Conservation (phyloP, 2,329 filamentous ascomycete genomes). For the Thermothelomyces thermophilus region DNA sequence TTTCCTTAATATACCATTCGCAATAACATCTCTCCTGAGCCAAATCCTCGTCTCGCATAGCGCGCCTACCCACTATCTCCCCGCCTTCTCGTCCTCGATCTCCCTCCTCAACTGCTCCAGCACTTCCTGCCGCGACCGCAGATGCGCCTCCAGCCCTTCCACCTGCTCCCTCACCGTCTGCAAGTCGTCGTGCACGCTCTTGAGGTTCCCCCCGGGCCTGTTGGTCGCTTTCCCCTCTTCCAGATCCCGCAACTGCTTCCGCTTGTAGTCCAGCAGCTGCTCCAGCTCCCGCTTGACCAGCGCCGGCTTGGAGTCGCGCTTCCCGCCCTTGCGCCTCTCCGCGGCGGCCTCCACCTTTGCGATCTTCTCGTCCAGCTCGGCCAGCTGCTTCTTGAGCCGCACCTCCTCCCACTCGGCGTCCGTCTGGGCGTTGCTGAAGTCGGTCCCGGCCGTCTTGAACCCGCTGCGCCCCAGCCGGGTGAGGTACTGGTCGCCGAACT, state of each 20-base stretch:
- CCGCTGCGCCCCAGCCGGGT: constrained; percentile 79
- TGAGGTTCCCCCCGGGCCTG: constrained; percentile 66
- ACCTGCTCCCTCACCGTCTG: constrained; percentile 90
- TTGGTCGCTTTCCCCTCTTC: constrained; percentile 60
- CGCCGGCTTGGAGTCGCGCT: constrained; percentile 74
- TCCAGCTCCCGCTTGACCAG: constrained; percentile 92
- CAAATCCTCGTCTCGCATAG: neutral
- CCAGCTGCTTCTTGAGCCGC: constrained; percentile 82
- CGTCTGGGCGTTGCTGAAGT: constrained; percentile 70
- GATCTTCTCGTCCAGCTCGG: constrained; percentile 83
- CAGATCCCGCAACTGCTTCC: constrained; percentile 66
- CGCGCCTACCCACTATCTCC: constrained; percentile 31
- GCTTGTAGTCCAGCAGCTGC: constrained; percentile 91
- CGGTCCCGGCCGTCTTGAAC: constrained; percentile 78
- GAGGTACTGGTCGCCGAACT: constrained; percentile 95
- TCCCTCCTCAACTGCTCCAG: constrained; percentile 71
- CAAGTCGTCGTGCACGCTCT: constrained; percentile 10
- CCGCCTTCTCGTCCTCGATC: constrained; percentile 77
- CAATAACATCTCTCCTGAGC: too few species aligned
- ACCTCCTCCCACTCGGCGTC: constrained; percentile 95
- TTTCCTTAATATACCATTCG: too few species aligned
- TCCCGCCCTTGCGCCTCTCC: constrained; percentile 59
- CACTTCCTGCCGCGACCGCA: constrained; percentile 67
- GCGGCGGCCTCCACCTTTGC: constrained; percentile 71
- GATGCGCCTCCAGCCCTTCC: constrained; percentile 78